Evolutionary conservation across 352 stramenopile species (phyloP).

Genomic region (Phytophthora multivora): DNA sequence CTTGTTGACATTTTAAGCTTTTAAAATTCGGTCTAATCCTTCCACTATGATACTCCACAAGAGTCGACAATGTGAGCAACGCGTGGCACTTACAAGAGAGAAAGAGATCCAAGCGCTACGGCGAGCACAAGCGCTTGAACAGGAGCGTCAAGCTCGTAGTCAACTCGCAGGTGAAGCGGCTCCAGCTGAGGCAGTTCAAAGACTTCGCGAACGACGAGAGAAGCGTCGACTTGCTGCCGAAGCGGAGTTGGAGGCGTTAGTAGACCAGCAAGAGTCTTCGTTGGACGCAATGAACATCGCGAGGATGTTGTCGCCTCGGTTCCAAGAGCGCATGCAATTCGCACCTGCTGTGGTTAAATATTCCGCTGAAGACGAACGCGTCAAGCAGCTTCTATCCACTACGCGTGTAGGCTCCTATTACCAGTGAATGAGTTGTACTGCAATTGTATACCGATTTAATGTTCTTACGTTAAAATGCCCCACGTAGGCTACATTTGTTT

Average conservation of each 20-base stretch:
- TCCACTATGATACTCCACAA: constrained; percentile 13
- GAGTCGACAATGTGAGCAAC: constrained; percentile 58
- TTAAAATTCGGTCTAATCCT: not conserved
- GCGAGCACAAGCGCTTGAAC: constrained; percentile 32
- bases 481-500: constrained; percentile 61
- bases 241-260: constrained; percentile 59
- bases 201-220: constrained; percentile 56
- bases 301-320: constrained; percentile 75
- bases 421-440: constrained; percentile 36
- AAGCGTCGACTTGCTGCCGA: constrained; percentile 51
- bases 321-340: constrained; percentile 66
- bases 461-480: constrained; percentile 42
- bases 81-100: constrained; percentile 45
- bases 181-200: constrained; percentile 43
- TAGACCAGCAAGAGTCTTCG: constrained; percentile 74
- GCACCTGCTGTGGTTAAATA: constrained; percentile 51
- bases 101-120: constrained; percentile 36
- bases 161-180: constrained; percentile 38
- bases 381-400: constrained; percentile 63
- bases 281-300: constrained; percentile 85
- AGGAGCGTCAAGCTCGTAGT: constrained; percentile 40
- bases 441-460: not conserved
- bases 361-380: constrained; percentile 61
- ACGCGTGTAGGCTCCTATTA: constrained; percentile 70
- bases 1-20: not conserved